These are phyloP conservation scores for Chaetomium tenue DNA, from an alignment of 495 filamentous ascomycete genomes.

Conservation along the genomic window DNA sequence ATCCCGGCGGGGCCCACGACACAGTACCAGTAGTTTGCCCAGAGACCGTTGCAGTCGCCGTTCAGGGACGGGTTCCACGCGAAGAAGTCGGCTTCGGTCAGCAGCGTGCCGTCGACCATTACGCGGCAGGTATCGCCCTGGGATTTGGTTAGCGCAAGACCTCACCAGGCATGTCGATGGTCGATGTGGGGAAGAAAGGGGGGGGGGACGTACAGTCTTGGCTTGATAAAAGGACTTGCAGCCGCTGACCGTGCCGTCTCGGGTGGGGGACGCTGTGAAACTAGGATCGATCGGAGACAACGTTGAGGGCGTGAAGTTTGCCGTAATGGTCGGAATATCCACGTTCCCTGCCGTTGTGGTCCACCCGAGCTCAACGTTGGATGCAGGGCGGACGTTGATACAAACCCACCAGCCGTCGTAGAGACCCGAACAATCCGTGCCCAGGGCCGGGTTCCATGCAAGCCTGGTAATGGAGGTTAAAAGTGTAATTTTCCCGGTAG, in stretches of 20 bases:
- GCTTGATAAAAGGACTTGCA: too few relatives aligned
- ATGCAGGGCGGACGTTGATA: neutral
- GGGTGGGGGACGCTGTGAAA: too few relatives aligned
- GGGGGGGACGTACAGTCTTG: too few relatives aligned
- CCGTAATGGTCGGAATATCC: too few relatives aligned
- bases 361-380: neutral
- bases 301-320: too few relatives aligned
- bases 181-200: too few relatives aligned
- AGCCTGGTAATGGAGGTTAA: neutral
- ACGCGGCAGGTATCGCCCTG: neutral
- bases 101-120: too few relatives aligned
- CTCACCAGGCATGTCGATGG: too few relatives aligned
- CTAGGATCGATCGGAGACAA: too few relatives aligned
- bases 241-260: too few relatives aligned
- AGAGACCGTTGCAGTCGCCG: constrained; percentile 3
- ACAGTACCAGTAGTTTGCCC: constrained; percentile 3
- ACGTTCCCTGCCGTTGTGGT: too few relatives aligned
- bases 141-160: neutral
- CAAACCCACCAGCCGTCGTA: constrained; percentile 7
- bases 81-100: neutral
- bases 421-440: neutral
- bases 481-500: neutral
- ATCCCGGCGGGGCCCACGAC: neutral
- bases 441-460: constrained; percentile 1
- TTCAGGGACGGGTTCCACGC: neutral